Evolutionary conservation across 2,329 filamentous ascomycete genomes (phyloP).

Genomic region (Thermoascus crustaceus): DNA sequence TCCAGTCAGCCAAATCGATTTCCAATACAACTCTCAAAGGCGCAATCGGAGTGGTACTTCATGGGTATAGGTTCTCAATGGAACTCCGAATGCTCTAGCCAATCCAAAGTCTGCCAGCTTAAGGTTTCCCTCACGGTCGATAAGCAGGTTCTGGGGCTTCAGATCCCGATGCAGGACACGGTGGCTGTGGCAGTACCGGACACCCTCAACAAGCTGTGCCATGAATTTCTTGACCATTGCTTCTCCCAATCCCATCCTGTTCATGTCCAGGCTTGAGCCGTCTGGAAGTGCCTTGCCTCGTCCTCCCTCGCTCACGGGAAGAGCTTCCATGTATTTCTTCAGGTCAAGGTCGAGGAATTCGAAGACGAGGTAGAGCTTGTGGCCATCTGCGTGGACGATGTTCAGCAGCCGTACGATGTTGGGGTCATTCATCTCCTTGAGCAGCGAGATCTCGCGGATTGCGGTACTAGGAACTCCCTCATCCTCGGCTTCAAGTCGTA

Average conservation of each 20-base stretch:
- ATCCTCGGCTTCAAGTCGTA: constrained; percentile 88
- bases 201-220: constrained; percentile 74
- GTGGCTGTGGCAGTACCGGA: constrained; percentile 83
- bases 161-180: constrained; percentile 80
- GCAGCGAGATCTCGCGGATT: constrained; percentile 85
- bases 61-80: constrained; percentile 84
- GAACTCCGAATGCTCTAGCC: constrained; percentile 83
- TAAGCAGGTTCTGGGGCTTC: constrained; percentile 85
- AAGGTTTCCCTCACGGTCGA: constrained; percentile 76
- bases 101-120: constrained; percentile 88
- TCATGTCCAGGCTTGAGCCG: constrained; percentile 56
- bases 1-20: background rate
- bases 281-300: constrained; percentile 79
- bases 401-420: constrained; percentile 84
- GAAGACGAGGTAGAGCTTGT: constrained; percentile 89
- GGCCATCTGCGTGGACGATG: constrained; percentile 88
- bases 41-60: constrained; percentile 57
- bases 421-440: constrained; percentile 89
- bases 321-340: constrained; percentile 93
- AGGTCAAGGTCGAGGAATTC: constrained; percentile 87
- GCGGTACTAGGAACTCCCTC: constrained; percentile 88
- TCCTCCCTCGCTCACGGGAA: constrained; percentile 75
- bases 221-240: constrained; percentile 90
- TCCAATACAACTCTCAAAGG: background rate
- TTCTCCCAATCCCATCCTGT: constrained; percentile 63